Evolutionary conservation across 2,329 filamentous ascomycete genomes (phyloP).

Genomic region (Phialophora tarda): DNA sequence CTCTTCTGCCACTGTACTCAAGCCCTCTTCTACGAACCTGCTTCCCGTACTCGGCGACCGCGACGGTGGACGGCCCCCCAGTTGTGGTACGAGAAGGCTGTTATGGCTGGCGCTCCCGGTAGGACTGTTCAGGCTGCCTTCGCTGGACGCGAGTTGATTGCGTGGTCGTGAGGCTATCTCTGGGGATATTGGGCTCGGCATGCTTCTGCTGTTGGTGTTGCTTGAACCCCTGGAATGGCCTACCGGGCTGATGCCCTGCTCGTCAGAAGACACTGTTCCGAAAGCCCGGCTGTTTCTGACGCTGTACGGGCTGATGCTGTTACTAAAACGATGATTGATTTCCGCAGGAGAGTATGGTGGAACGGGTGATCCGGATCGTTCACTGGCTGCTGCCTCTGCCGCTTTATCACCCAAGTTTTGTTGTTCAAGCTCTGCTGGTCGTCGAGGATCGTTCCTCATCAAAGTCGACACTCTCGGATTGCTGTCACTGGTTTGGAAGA

Average conservation of each 20-base stretch:
- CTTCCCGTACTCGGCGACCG: slow-evolving; percentile 36
- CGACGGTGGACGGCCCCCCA: slow-evolving; percentile 32
- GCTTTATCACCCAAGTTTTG: slow-evolving; percentile 30
- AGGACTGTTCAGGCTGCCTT: slow-evolving; percentile 11
- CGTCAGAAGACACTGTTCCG: slow-evolving; percentile 33
- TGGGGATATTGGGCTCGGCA: slow-evolving; percentile 31
- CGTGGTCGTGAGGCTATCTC: slow-evolving; percentile 25
- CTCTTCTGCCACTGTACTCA: slow-evolving; percentile 30
- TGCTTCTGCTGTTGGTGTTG: slow-evolving; percentile 24
- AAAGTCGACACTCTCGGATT: slow-evolving; percentile 16
- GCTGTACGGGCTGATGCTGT: slow-evolving; percentile 37
- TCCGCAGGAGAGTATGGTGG: slow-evolving; percentile 39
- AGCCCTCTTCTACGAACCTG: slow-evolving; percentile 39
- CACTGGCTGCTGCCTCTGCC: slow-evolving; percentile 28
- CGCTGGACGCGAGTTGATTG: background rate
- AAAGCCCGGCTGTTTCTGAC: slow-evolving; percentile 33
- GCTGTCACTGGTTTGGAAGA: slow-evolving; percentile 25
- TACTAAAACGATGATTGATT: slow-evolving; percentile 29
- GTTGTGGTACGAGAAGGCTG: slow-evolving; percentile 29
- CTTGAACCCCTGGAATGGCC: slow-evolving; percentile 29
- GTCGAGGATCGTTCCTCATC: slow-evolving; percentile 33
- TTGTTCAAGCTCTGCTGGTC: slow-evolving; percentile 36
- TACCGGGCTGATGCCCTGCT: slow-evolving; percentile 38
- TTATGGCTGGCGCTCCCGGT: slow-evolving; percentile 15
- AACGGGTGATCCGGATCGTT: slow-evolving; percentile 33